Percentiles rank a stretch among this genome's conserved stretches.
Evolutionary conservation across 345 rosid genomes (phyloP).

Genomic region (Citrus unshiu): DNA sequence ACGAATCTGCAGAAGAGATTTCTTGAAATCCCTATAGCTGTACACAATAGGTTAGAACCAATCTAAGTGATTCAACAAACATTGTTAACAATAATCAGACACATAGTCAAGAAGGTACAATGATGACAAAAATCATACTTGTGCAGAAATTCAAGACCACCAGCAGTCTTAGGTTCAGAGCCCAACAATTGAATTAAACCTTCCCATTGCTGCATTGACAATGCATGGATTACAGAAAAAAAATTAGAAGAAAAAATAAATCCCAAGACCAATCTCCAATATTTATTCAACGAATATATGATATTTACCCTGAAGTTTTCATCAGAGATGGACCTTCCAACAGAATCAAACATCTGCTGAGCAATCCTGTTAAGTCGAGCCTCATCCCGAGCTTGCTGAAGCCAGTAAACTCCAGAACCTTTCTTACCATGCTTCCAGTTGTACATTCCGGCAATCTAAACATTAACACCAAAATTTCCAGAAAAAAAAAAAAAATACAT

Average conservation of each 20-base stretch:
- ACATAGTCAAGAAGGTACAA: neutral
- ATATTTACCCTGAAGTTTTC: conserved; percentile 79
- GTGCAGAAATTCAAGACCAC: conserved; percentile 91
- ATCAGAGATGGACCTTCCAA: conserved; percentile 87
- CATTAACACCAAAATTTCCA: neutral
- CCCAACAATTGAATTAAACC: conserved; percentile 83
- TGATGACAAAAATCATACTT: conserved; percentile 43
- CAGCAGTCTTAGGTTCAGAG: conserved; percentile 71
- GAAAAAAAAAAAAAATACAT: neutral
- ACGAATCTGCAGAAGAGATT: conserved; percentile 54
- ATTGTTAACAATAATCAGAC: neutral
- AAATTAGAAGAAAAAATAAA: neutral
- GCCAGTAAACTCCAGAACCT: conserved; percentile 89
- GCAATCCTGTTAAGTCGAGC: conserved; percentile 70
- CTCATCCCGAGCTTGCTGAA: conserved; percentile 84
- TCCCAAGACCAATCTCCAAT: neutral
- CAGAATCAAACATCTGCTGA: conserved; percentile 83
- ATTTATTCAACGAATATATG: neutral
- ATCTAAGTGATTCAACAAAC: conserved; percentile 1
- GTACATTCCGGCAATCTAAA: conserved; percentile 81
- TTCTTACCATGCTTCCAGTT: conserved; percentile 97
- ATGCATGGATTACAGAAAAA: conserved; percentile 1
- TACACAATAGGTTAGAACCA: conserved; percentile 2
- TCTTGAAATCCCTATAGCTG: conserved; percentile 96
- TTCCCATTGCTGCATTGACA: conserved; percentile 85